Base-by-base conservation (phyloP, 345 rosid species). In the Orychophragmus violaceus region DNA sequence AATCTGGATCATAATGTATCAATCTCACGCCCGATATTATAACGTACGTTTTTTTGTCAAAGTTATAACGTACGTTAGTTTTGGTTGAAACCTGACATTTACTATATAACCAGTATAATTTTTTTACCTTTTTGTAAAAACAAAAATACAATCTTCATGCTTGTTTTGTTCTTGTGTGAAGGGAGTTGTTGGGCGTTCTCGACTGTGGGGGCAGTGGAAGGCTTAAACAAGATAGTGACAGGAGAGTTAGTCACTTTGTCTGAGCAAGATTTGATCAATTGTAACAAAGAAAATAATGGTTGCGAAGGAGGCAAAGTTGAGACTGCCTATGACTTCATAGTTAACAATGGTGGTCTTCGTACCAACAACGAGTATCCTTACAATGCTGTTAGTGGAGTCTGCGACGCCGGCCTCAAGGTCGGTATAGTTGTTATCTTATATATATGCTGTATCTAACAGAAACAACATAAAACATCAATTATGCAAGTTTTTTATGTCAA, bases 111-210 rank as follows among this genome's bases (percentile, higher is more conserved):
- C n/a, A n/a, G n/a, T n/a, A n/a, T n/a, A n/a, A n/a, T 27, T 30
- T 7, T 9, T 8, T 6, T n/a, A n/a, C n/a, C n/a, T n/a, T n/a
- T n/a, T n/a, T n/a, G n/a, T n/a, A n/a, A n/a, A n/a, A n/a, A n/a
- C n/a, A n/a, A n/a, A n/a, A n/a, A 5, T 8, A 11, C 21, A 33
- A 17, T 4, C 29, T 53, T 48, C 25, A 69, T 60, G 74, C n/a
- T 39, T 37, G 18, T 24, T 48, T 69, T 59, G 8, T 51, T 53
- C 2, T 53, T 6, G 3, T 46, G 6, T 68, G 16, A 81, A 87
- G 95, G 90, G 64, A 82, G 92, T 66, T 91, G 96, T 49, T 89
- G 98, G 98, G 98, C 96, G 0, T 91, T 91, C 60, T 87, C 98
- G 0, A 82, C 96, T 0, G 85, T 87, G 41, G 92, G 87, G 9